A percentile compares a stretch with the other conserved stretches of the same genome.
Conservation (phyloP, 352 stramenopile species). For the Globisporangium solare region DNA sequence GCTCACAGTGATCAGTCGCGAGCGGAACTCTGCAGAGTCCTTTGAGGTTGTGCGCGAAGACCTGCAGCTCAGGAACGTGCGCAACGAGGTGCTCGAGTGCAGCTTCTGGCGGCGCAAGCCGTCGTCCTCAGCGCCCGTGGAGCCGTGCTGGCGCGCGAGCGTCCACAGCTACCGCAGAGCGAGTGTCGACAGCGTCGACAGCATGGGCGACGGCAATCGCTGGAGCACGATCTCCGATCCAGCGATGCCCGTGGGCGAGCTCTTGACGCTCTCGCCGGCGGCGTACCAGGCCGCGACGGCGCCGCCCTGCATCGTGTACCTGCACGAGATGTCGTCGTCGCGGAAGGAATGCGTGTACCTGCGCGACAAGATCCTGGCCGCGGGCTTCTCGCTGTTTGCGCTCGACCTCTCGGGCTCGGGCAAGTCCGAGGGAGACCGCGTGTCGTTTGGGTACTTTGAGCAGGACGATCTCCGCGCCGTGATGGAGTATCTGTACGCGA, state of each 20-base stretch:
- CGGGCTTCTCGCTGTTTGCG: slow-evolving; percentile 66
- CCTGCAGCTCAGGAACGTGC: slow-evolving; percentile 45
- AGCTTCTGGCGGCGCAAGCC: slow-evolving; percentile 54
- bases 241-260: background rate
- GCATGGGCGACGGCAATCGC: background rate
- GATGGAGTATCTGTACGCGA: slow-evolving; percentile 68
- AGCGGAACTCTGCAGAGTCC: slow-evolving; percentile 5
- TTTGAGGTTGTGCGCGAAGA: slow-evolving; percentile 43
- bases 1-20: slow-evolving; percentile 13
- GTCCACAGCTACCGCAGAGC: slow-evolving; percentile 18
- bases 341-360: slow-evolving; percentile 75
- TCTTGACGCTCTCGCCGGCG: slow-evolving; percentile 5
- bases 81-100: slow-evolving; percentile 53
- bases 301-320: slow-evolving; percentile 62
- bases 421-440: slow-evolving; percentile 51
- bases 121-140: background rate
- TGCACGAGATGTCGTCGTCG: slow-evolving; percentile 78
- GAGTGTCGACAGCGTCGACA: slow-evolving; percentile 12
- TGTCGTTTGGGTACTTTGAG: slow-evolving; percentile 73
- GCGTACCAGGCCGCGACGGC: slow-evolving; percentile 7
- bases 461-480: slow-evolving; percentile 51
- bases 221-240: slow-evolving; percentile 5
- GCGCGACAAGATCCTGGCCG: slow-evolving; percentile 37
- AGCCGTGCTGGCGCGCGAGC: slow-evolving; percentile 14
- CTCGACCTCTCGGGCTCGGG: slow-evolving; percentile 73